Evolutionary conservation across 768 basidiomycete species (phyloP).

Genomic region (Cystofilobasidium ferigula): DNA sequence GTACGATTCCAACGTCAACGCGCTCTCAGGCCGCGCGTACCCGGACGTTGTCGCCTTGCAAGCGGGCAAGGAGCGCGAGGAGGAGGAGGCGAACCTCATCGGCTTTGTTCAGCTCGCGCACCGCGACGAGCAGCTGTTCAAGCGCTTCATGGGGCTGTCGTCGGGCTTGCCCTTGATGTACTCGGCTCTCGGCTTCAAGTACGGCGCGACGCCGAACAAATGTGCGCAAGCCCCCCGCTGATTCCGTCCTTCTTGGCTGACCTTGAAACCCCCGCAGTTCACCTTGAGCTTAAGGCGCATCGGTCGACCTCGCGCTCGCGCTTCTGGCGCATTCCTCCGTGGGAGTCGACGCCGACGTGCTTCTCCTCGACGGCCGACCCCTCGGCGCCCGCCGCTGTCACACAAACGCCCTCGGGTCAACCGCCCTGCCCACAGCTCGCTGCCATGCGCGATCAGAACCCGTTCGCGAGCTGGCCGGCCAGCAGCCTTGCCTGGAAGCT

Average conservation of each 20-base stretch:
- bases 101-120: constrained; percentile 20
- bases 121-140: constrained; percentile 26
- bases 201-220: constrained; percentile 18
- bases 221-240: background rate
- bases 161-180: constrained; percentile 21
- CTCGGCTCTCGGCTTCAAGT: constrained; percentile 24
- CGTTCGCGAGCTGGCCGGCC: constrained; percentile 23
- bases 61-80: background rate
- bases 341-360: constrained; percentile 18
- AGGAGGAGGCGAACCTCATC: constrained; percentile 22
- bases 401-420: background rate
- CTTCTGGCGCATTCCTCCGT: constrained; percentile 9
- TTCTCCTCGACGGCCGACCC: constrained; percentile 8
- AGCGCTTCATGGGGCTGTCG: constrained; percentile 24
- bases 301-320: constrained; percentile 18
- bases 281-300: constrained; percentile 20
- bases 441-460: constrained; percentile 17
- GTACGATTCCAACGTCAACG: too few relatives aligned
- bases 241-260: too few relatives aligned
- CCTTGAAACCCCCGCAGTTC: background rate
- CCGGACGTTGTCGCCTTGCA: background rate
- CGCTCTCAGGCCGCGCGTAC: too few relatives aligned
- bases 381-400: background rate
- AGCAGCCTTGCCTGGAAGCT: constrained; percentile 7
- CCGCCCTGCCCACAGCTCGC: constrained; percentile 14